A percentile compares a stretch with the other conserved stretches of the same genome.
These are phyloP conservation scores for Myriosclerotinia scirpicola DNA, from an alignment of 2,329 filamentous ascomycete species.

Conservation along the genomic window DNA sequence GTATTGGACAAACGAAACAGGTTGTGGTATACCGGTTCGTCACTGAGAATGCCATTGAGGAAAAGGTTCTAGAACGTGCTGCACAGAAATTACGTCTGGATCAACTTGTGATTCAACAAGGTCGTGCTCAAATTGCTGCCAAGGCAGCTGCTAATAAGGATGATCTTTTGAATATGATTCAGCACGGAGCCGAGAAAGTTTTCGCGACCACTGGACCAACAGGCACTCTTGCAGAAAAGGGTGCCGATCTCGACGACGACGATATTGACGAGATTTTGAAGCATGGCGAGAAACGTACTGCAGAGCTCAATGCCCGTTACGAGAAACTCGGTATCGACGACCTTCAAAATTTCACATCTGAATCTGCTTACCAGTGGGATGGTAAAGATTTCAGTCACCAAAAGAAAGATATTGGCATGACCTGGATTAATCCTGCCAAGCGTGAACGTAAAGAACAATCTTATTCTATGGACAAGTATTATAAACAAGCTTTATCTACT, in stretches of 20 bases:
- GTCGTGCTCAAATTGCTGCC: conserved; percentile 83
- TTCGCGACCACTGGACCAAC: conserved; percentile 73
- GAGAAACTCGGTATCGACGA: conserved; percentile 97
- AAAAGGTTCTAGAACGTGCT: conserved; percentile 94
- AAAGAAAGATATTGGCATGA: conserved; percentile 89
- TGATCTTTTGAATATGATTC: conserved; percentile 95
- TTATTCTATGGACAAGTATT: conserved; percentile 99
- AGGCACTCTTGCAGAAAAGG: conserved; percentile 59
- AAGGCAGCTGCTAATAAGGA: conserved; percentile 95
- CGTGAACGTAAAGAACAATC: conserved; percentile 97
- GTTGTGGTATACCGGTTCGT: conserved; percentile 96
- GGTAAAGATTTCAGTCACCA: conserved; percentile 90
- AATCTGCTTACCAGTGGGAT: conserved; percentile 99
- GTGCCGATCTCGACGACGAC: conserved; percentile 70
- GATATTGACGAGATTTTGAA: conserved; percentile 88
- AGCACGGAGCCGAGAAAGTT: conserved; percentile 94
- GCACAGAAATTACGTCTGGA: conserved; percentile 96
- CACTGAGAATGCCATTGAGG: conserved; percentile 96
- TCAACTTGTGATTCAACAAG: conserved; percentile 97
- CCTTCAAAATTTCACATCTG: conserved; percentile 94
- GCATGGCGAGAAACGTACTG: conserved; percentile 84
- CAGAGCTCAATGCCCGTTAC: conserved; percentile 87
- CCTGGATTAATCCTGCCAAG: conserved; percentile 98
- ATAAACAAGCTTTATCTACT: conserved; percentile 83
- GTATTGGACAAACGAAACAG: conserved; percentile 98